Evolutionary conservation across 176 grass and related monocot species (phyloP).

Genomic region (Raddia guianensis): DNA sequence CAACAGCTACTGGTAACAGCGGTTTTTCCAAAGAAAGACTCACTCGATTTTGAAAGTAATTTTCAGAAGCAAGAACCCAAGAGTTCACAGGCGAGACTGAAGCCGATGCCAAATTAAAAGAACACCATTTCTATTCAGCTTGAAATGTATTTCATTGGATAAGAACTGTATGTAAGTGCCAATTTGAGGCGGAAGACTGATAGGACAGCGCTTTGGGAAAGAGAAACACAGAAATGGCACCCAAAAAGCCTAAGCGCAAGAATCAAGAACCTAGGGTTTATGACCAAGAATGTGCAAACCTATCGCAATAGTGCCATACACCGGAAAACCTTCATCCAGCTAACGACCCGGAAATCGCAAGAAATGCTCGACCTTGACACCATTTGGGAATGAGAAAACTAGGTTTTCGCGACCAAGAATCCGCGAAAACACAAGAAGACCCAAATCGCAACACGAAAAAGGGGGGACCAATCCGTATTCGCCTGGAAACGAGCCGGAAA

Average conservation of each 20-base stretch:
- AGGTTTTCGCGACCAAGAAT: conserved; percentile 4
- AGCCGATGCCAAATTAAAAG: not conserved
- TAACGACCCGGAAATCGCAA: not conserved
- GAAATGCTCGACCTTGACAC: not conserved
- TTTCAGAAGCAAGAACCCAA: conserved; percentile 18
- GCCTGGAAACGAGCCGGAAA: not conserved
- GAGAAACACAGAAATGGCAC: not conserved
- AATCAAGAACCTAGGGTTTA: conserved; percentile 8
- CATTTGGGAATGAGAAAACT: conserved; percentile 11
- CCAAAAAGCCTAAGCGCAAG: not conserved
- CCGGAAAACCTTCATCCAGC: not conserved
- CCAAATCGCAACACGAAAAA: not conserved
- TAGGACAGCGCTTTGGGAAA: not conserved
- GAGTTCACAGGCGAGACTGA: conserved; percentile 10
- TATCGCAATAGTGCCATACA: not conserved
- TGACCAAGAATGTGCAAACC: not conserved
- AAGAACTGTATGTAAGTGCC: not conserved
- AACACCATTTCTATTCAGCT: not conserved
- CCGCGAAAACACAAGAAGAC: not conserved
- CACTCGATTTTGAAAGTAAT: not conserved
- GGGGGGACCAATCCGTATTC: not conserved
- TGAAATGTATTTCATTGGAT: not conserved
- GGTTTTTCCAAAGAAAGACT: conserved; percentile 17
- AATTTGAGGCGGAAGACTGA: not conserved
- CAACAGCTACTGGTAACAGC: not conserved